phyloP scores from a whole-genome alignment of 805 yeast genomes.

The Schwanniomyces vanrijiae region DNA sequence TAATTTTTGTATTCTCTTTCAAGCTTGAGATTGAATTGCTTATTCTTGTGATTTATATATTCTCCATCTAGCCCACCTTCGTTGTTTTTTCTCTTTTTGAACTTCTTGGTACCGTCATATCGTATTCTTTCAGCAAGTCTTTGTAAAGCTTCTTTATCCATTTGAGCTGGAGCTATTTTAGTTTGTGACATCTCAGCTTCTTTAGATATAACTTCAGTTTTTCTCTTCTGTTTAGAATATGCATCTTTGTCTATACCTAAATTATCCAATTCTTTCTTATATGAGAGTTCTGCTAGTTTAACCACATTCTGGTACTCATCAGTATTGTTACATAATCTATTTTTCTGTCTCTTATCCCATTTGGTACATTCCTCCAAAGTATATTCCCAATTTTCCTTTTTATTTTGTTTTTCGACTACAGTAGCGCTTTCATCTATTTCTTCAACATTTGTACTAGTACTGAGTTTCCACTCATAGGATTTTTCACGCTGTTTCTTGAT shows the following conservation, averaged over 20 bases:
- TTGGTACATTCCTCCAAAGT: conserved; percentile 64
- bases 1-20: conserved; percentile 48
- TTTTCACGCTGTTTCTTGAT: conserved; percentile 12
- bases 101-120: conserved; percentile 18
- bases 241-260: conserved; percentile 38
- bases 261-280: conserved; percentile 49
- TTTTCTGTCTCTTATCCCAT: conserved; percentile 51
- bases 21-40: conserved; percentile 70
- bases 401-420: conserved; percentile 20
- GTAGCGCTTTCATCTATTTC: conserved; percentile 35
- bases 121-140: conserved; percentile 1
- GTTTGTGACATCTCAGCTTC: conserved; percentile 30
- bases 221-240: conserved; percentile 39
- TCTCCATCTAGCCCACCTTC: conserved; percentile 37
- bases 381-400: conserved; percentile 44
- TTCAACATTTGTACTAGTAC: conserved; percentile 20
- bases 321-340: conserved; percentile 21
- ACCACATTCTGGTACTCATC: conserved; percentile 50
- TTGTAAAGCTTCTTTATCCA: conserved; percentile 25
- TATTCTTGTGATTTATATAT: conserved; percentile 69
- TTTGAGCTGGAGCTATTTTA: conserved; percentile 24
- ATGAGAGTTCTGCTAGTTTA: conserved; percentile 61
- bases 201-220: conserved; percentile 23
- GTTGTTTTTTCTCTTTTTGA: conserved; percentile 32
- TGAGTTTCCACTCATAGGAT: conserved; percentile 10